phyloP scores from a whole-genome alignment of 148 eudicot genomes.

The Heliosperma pusillum region DNA sequence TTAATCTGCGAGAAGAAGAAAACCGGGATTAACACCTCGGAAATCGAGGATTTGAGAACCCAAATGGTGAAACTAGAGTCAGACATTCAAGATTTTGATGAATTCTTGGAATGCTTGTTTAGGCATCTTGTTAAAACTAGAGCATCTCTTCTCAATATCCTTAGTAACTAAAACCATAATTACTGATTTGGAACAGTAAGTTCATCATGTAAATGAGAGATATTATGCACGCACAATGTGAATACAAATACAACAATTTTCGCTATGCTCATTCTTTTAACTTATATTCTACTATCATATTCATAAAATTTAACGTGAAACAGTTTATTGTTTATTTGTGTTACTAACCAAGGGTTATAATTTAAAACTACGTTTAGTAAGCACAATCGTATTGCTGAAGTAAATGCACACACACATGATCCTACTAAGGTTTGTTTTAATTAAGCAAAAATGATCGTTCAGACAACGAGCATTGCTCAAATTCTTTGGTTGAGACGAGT shows the following conservation, averaged over 20 bases:
- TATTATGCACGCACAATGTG: not conserved
- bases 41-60: slow-evolving; percentile 19
- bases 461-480: too few relatives aligned
- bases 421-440: too few relatives aligned
- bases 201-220: not conserved
- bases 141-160: slow-evolving; percentile 44
- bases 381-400: too few relatives aligned
- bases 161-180: slow-evolving; percentile 15
- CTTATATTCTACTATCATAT: too few relatives aligned
- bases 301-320: too few relatives aligned
- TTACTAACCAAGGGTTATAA: too few relatives aligned
- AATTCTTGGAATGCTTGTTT: slow-evolving; percentile 38
- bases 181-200: not conserved
- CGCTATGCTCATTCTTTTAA: not conserved
- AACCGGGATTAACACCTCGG: slow-evolving; percentile 5
- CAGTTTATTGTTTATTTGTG: too few relatives aligned
- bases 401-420: too few relatives aligned
- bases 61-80: slow-evolving; percentile 28
- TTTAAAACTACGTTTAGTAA: too few relatives aligned
- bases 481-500: too few relatives aligned
- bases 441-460: too few relatives aligned
- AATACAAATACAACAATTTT: slow-evolving; percentile 10
- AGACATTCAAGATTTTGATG: slow-evolving; percentile 33
- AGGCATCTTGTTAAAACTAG: too few relatives aligned
- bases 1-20: slow-evolving; percentile 13